Conservation (phyloP, 345 rosid genomes). For the Psidium guajava region DNA sequence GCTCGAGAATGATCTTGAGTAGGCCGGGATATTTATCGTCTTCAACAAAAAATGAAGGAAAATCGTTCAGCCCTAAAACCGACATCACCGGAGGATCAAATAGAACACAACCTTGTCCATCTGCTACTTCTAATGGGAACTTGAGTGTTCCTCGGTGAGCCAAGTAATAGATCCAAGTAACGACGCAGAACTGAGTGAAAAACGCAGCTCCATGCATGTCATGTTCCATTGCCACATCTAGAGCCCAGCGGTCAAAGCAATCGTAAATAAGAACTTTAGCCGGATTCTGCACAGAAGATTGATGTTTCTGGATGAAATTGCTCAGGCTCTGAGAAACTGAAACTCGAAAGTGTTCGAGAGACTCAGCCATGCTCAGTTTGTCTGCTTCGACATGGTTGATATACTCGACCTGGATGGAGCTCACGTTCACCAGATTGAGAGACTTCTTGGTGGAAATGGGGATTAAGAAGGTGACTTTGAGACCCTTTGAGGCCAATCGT, state of each 20-base stretch:
- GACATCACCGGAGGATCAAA: conserved; percentile 15
- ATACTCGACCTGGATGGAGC: conserved; percentile 9
- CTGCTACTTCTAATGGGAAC: conserved; percentile 10
- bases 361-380: not conserved
- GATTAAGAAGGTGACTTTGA: conserved; percentile 18
- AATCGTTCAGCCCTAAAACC: conserved; percentile 16
- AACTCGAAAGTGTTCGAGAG: conserved; percentile 2
- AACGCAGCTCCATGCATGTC: conserved; percentile 9
- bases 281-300: not conserved
- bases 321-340: conserved; percentile 14
- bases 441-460: conserved; percentile 10
- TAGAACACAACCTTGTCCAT: conserved; percentile 1
- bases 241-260: conserved; percentile 22
- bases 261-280: conserved; percentile 29
- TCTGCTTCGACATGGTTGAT: not conserved
- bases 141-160: not conserved
- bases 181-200: conserved; percentile 15
- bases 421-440: conserved; percentile 16
- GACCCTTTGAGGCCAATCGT: conserved; percentile 34
- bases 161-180: conserved; percentile 2
- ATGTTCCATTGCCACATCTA: conserved; percentile 10
- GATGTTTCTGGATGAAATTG: conserved; percentile 7
- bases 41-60: conserved; percentile 28
- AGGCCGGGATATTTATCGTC: conserved; percentile 5
- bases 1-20: not conserved